Conservation (phyloP, 208 protist genomes). For the Acanthamoeba quina region DNA sequence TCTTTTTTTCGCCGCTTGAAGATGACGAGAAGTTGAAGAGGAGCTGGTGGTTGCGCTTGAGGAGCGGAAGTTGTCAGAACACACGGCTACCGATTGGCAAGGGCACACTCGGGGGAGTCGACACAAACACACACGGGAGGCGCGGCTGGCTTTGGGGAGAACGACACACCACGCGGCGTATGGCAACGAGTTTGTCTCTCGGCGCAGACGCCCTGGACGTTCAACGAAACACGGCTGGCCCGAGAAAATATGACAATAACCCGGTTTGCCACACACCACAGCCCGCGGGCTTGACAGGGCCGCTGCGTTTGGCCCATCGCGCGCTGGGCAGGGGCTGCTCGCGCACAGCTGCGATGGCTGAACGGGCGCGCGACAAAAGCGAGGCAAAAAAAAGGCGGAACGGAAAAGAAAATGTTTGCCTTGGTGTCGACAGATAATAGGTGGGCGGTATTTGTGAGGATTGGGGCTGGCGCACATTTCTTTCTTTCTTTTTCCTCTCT, state of each 20-base stretch:
- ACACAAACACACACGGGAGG: background rate
- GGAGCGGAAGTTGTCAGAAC: too few relatives aligned
- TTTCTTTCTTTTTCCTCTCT: conserved; percentile 57
- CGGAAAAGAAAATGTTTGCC: too few relatives aligned
- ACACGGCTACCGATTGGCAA: background rate
- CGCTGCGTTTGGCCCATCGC: too few relatives aligned
- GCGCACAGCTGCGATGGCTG: background rate
- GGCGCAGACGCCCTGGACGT: too few relatives aligned
- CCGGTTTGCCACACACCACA: background rate
- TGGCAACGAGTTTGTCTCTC: background rate
- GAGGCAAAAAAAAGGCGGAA: background rate
- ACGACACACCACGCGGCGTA: background rate
- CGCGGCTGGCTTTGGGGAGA: background rate
- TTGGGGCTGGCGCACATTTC: background rate
- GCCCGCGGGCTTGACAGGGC: too few relatives aligned
- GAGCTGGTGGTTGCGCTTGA: background rate
- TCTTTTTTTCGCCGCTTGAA: background rate
- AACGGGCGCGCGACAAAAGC: background rate
- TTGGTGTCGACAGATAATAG: background rate
- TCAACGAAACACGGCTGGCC: too few relatives aligned
- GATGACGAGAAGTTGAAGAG: too few relatives aligned
- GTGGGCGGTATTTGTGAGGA: conserved; percentile 40
- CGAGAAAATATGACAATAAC: background rate
- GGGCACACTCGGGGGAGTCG: background rate
- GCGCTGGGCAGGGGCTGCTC: too few relatives aligned